Evolutionary conservation across 2,329 filamentous ascomycete genomes (phyloP), one percentile per base, ranked within the genome.

Genomic region (Mycosphaerelloides madeirae): DNA sequence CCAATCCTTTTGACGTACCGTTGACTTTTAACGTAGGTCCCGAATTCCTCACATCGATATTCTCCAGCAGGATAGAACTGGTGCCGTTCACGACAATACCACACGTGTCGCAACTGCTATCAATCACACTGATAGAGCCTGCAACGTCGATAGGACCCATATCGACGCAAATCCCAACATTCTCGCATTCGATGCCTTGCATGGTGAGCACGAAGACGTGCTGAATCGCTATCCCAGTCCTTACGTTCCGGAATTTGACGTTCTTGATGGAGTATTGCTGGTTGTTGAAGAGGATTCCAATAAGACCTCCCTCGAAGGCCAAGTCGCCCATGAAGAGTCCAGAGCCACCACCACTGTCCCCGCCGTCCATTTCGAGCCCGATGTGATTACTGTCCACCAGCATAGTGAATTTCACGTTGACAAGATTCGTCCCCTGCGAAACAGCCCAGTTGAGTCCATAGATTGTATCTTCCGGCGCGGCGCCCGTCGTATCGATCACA

Each of bases 241-340:
- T 47, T 8, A 55, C 49, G 22, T 60, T 53, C 5, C 34, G 50
- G 20, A 59, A 62, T 6, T 53, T 62, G 3, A 61, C 59, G 33
- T 43, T 46, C 14, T 38, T 41, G 13, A 53, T 32, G 5, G 71
- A 72, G 64, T 71, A 80, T 57, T 85, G 82, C 65, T 85, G 81
- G 44, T 75, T 80, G 22, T 79, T 66, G 56, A 76, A 76, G 37
- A 71, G 73, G 9, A 55, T 39, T 31, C 80, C 80, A 39, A 79
- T 73, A 9, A 70, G 67, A n/a, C 81, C 81, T 37, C 80, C 80
- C 36, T 74, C 75, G 64, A 83, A 81, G 36, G 67, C 66, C 4
- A 81, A 60, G 49, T 83, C 79, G 31, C 69, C 71, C 52, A 59
- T 58, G 45, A 53, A 58, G 29, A 59, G 46, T 3, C 55, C 54